Evolutionary conservation across 805 yeast genomes (phyloP), one percentile per base, ranked within the genome.

Genomic region (Ogataea chonburiensis): DNA sequence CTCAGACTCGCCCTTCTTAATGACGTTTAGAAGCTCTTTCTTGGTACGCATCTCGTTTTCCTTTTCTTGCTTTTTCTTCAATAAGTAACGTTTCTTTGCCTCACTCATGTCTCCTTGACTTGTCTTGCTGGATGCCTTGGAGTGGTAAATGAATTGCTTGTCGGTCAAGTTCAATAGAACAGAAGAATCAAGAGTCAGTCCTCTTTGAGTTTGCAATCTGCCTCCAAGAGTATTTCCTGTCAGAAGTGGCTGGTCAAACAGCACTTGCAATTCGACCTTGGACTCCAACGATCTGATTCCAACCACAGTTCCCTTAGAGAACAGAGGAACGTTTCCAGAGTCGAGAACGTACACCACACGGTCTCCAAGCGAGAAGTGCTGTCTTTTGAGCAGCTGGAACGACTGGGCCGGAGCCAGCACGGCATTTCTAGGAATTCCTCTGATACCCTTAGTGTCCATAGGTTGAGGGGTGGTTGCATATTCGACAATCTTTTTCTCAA

Each of bases 221-320:
- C 95, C 95, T 48, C 79, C 85, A 64, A 93, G 70, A 17, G 73
- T 77, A 55, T 79, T 81, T 50, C 97, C 98, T 30, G 93, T 84
- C 34, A 88, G 68, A 38, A 91, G 68, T 25, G 89, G 85, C 38
- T 73, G 63, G 55, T 93, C 99, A 69, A 91, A 93, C 23, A 93
- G 60, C 34, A 93, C 80, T 45, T 84, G 87, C 38, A 93, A 66
- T 7, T 77, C 75, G 22, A 77, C 70, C 48, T 79, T 75, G 22
- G 77, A 71, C 26, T 86, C 86, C 25, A 77, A 68, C 4, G 74
- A 62, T 16, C 63, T 63, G 38, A 73, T 67, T 7, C 84, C 81
- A 32, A 86, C 82, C 37, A 93, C 95, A 1, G 96, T 88, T 58
- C 99, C 99, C 53, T 83, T 83, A 17, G 86, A 73, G 55, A 83